Evolutionary conservation across 371 early-diverging fungal genomes (phyloP).

Genomic region (Mucor circinelloides): DNA sequence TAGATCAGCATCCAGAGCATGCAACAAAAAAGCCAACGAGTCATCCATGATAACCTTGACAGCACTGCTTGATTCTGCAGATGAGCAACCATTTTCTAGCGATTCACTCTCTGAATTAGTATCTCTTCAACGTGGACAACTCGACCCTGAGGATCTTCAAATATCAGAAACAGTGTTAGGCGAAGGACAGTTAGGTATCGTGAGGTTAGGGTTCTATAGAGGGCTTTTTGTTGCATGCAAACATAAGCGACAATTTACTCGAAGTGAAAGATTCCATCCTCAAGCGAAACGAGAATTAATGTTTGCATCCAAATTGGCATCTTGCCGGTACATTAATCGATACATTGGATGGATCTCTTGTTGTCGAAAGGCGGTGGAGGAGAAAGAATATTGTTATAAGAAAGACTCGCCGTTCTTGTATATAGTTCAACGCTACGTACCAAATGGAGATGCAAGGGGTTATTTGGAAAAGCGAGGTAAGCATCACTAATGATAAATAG

Average conservation of each 20-base stretch:
- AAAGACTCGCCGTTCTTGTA: background rate
- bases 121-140: background rate
- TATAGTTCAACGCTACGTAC: constrained; percentile 30
- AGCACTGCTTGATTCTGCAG: background rate
- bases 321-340: constrained; percentile 28
- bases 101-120: background rate
- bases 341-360: constrained; percentile 34
- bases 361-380: background rate
- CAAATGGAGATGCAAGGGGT: constrained; percentile 33
- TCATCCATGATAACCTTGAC: background rate
- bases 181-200: constrained; percentile 33
- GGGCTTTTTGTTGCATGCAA: constrained; percentile 35
- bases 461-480: constrained; percentile 31
- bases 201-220: constrained; percentile 20
- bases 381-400: background rate
- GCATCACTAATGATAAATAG: background rate
- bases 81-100: background rate
- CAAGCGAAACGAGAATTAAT: constrained; percentile 28
- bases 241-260: constrained; percentile 7
- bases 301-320: constrained; percentile 31
- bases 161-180: constrained; percentile 20
- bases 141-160: background rate
- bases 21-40: background rate
- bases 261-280: background rate
- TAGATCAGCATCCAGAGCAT: background rate